Base-by-base conservation (phyloP, 2,329 filamentous ascomycete species). In the Onygenales sp. region DNA sequence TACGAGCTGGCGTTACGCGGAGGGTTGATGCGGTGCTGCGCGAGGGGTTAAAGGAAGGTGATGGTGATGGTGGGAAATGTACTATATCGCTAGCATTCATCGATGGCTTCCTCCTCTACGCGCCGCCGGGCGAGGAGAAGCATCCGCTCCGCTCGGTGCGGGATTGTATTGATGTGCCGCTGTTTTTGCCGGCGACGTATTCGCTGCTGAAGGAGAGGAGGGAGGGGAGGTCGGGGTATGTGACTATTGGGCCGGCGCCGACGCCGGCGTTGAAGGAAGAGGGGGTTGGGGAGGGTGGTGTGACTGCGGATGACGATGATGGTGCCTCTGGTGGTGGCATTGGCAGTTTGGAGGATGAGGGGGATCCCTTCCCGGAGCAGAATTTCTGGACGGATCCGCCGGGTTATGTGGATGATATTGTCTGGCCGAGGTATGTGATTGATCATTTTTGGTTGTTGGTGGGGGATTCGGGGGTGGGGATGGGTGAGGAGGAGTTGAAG, bases 381-480 rank as follows among this genome's bases (percentile, higher is more conserved):
- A 92, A 91, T 32, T 98, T 96, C 73, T 98, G 93, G 93, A 79
- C 84, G 54, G 93, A 98, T 69, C 93, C 93, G 0, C 89, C 89
- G 0, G 91, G 89, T 0, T 98, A 97, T 67, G 90, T 97, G 39
- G 91, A 97, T 67, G 81, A 87, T 66, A 80, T 98, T 52, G 93
- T 98, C 4, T 98, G 93, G 93, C 92, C 92, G 3, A 92, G 95
- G 63, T 97, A 96, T 69, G 87, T 87, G 3, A 76, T 80, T 51
- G 82, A 89, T 62, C 91, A 97, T 72, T 75, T 75, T 21, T 95
- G 88, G 78, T 74, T 98, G 67, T 93, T 96, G 65, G 70, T 84
- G 58, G 72, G 74, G 7, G 85, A 81, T 0, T 43, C 61, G 69
- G 56, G 38, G 1, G 27, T 41, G 11, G 42, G 46, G 13, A 52